A percentile compares a stretch with the other conserved stretches of the same genome.
These are phyloP conservation scores for Heterobasidion irregulare DNA, from an alignment of 1,284 basidiomycete species.

Conservation along the genomic window DNA sequence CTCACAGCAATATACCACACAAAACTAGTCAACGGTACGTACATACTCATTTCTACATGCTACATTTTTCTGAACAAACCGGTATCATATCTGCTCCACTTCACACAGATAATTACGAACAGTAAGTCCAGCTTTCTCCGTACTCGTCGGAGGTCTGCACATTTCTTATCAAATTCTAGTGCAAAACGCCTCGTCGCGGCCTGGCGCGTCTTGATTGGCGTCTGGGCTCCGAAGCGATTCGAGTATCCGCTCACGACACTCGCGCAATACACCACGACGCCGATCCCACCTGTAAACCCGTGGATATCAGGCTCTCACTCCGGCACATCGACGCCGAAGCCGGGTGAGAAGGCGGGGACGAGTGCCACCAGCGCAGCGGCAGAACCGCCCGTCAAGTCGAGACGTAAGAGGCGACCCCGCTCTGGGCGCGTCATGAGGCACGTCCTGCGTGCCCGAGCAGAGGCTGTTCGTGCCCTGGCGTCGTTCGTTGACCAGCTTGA, in stretches of 20 bases:
- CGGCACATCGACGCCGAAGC: not conserved
- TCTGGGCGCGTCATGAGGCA: slow-evolving; percentile 80
- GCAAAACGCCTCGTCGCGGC: slow-evolving; percentile 78
- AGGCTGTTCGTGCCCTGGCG: slow-evolving; percentile 69
- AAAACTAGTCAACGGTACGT: slow-evolving; percentile 64
- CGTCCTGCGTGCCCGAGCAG: slow-evolving; percentile 72
- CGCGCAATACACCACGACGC: slow-evolving; percentile 65
- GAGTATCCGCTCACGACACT: slow-evolving; percentile 68
- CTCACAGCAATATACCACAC: slow-evolving; percentile 78
- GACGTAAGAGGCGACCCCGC: slow-evolving; percentile 48
- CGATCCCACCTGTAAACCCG: slow-evolving; percentile 53
- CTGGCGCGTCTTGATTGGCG: slow-evolving; percentile 85
- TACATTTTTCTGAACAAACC: not conserved
- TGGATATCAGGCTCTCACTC: slow-evolving; percentile 47
- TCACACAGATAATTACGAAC: slow-evolving; percentile 66
- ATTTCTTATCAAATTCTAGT: slow-evolving; percentile 24
- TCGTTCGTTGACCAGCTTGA: slow-evolving; percentile 65
- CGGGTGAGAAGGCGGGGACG: slow-evolving; percentile 13
- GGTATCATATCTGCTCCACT: slow-evolving; percentile 7
- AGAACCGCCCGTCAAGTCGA: slow-evolving; percentile 33
- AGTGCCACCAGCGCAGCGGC: slow-evolving; percentile 5
- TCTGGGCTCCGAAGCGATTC: slow-evolving; percentile 80
- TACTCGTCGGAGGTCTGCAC: not conserved
- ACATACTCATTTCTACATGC: slow-evolving; percentile 5
- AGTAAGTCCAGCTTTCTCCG: slow-evolving; percentile 38